Conservation (phyloP, 1,139 yeast species). For the Geotrichum candidum region DNA sequence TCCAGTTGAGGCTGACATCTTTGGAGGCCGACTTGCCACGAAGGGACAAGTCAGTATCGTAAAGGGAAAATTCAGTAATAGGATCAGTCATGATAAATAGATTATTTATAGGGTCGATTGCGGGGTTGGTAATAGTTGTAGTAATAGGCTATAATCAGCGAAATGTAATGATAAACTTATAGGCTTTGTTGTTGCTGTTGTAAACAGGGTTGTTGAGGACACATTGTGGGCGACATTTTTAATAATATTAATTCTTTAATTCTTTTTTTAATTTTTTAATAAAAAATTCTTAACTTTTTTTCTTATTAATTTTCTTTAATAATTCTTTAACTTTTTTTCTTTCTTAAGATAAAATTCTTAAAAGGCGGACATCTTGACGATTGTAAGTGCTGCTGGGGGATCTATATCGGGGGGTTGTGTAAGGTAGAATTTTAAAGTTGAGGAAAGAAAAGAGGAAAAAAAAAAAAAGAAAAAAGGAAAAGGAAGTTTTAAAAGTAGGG, state of each 20-base stretch:
- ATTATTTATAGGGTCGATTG: background rate
- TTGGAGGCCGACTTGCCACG: slow-evolving; percentile 30
- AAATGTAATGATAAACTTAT: slow-evolving; percentile 4
- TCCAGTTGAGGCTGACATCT: slow-evolving; percentile 26
- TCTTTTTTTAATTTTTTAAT: slow-evolving; percentile 1
- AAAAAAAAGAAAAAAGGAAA: slow-evolving; percentile 7
- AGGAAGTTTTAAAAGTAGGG: background rate
- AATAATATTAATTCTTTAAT: slow-evolving; percentile 8
- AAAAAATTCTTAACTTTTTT: slow-evolving; percentile 10
- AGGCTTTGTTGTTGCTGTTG: slow-evolving; percentile 13
- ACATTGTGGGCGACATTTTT: slow-evolving; percentile 19
- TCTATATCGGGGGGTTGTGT: slow-evolving; percentile 3
- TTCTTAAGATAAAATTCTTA: slow-evolving; percentile 16
- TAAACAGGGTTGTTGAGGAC: slow-evolving; percentile 16
- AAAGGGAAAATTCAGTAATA: slow-evolving; percentile 1
- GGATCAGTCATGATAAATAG: slow-evolving; percentile 7
- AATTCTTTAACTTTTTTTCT: slow-evolving; percentile 14
- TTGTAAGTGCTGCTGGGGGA: slow-evolving; percentile 2
- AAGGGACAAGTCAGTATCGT: slow-evolving; percentile 1
- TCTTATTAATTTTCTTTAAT: slow-evolving; percentile 8
- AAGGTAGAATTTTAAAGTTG: slow-evolving; percentile 2
- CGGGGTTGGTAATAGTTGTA: background rate
- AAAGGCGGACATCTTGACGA: slow-evolving; percentile 22
- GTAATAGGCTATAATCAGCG: background rate
- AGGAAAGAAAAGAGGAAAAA: slow-evolving; percentile 9